Conservation (phyloP, 805 yeast genomes). For the Brettanomyces bruxellensis region DNA sequence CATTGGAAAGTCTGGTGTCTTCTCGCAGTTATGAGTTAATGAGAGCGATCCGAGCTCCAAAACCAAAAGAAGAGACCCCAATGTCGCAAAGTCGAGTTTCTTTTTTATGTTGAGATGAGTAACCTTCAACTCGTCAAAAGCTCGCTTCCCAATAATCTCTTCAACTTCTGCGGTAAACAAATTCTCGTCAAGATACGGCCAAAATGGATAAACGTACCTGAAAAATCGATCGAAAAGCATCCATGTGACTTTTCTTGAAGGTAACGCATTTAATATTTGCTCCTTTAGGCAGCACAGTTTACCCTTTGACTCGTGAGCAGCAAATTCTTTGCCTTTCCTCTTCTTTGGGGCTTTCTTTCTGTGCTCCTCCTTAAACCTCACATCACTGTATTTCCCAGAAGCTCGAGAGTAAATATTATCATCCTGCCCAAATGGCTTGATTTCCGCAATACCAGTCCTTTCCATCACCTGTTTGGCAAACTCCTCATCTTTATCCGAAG, state of each 20-base stretch:
- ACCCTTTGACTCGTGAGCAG: constrained; percentile 8
- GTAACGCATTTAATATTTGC: constrained; percentile 30
- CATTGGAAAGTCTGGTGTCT: constrained; percentile 7
- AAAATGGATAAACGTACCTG: constrained; percentile 34
- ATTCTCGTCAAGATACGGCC: constrained; percentile 37
- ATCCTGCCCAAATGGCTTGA: background rate
- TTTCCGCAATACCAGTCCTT: background rate
- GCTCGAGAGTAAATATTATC: background rate
- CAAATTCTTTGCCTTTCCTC: constrained; percentile 14
- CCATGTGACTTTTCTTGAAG: constrained; percentile 37
- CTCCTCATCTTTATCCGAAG: background rate
- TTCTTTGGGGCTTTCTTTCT: constrained; percentile 1
- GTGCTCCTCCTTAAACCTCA: background rate
- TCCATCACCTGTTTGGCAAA: background rate
- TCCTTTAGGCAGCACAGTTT: background rate
- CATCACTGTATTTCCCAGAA: background rate
- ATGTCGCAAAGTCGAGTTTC: constrained; percentile 37
- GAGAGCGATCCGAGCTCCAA: constrained; percentile 31
- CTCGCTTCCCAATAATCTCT: constrained; percentile 18
- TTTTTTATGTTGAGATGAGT: constrained; percentile 26
- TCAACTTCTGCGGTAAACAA: constrained; percentile 26
- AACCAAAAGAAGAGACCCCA: constrained; percentile 38
- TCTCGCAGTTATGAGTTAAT: constrained; percentile 6
- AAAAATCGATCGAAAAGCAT: constrained; percentile 35
- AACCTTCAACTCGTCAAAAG: constrained; percentile 24